Evolutionary conservation across 257 asterid genomes (phyloP), one percentile per base, ranked within the genome.

Genomic region (Linaria vulgaris): DNA sequence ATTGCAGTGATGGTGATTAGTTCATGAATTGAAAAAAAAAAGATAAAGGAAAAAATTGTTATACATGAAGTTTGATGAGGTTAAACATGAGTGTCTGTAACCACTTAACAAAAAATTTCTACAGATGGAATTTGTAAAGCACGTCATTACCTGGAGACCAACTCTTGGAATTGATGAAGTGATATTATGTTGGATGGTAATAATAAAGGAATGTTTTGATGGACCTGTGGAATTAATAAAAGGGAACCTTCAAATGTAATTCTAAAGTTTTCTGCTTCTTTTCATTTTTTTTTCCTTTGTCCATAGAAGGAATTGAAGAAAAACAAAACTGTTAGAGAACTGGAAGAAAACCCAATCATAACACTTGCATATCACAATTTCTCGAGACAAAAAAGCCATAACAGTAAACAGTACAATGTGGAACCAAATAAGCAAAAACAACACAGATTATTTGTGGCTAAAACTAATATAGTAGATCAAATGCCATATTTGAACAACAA

Each of bases 91-190:
- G 13, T 47, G 20, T 34, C 1, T 5, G 62, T 16, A 47, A 44
- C 22, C 25, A 24, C 37, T 30, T 25, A 27, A 43, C 20, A 66
- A 43, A 5, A 30, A 12, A 24, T 10, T 49, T 64, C 22, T 23
- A 19, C 12, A 23, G 30, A 22, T 31, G 55, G 47, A 50, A 64
- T 52, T 57, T 37, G 43, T 17, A 14, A 34, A 57, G 47, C 20
- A 34, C 45, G 16, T 63, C 24, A 58, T 30, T 72, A 92, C 99
- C 97, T 92, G 99, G 78, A 92, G 85, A 67, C 99, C 97, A 55
- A 92, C 97, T 56, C 75, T 85, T 63, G 92, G 95, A 69, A 92
- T 80, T 43, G 99, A 87, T 67, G 99, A 92, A 43, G 96, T 89
- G 82, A 92, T 84, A 67, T 78, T 83, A 59, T 92, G 99, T 72